Evolutionary conservation across 108 stramenopile genomes (phyloP), one percentile per base, ranked within the genome.

Genomic region (Skeletonema potamos): DNA sequence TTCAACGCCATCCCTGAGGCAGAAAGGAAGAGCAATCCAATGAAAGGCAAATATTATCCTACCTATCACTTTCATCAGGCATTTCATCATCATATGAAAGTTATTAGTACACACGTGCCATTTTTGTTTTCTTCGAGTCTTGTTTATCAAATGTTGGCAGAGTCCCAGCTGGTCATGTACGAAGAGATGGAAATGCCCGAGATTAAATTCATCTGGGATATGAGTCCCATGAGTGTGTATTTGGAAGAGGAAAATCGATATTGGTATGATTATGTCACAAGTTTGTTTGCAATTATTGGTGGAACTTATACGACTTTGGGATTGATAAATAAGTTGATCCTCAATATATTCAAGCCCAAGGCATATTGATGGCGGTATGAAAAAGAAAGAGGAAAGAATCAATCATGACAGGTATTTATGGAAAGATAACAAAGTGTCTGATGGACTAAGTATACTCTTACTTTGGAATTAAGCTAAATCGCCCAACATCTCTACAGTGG

Each of bases 11-110:
- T 91, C 12, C 91, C 92, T 6, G 87, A 88, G 13, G 86, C 92
- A 54, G 91, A 94, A 70, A 84, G 85, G 57, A 86, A 91, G 60
- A 92, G 93, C 70, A 81, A 78, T 66, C 88, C 93, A 32, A 84
- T 98, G 83, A 94, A 99, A 79, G 92, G 84, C 15, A 54, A 70
- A 33, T 44, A 55, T 61, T 99, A 86, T 62, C 37, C 74, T 29
- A 93, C 89, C 0, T 62, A 73, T 33, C 69, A 88, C 34, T 92
- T 84, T 65, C 98, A 99, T 82, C 85, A 89, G 70, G 97, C 97
- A 18, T 91, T 86, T 68, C 97, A 99, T 82, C 98, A 99, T 77
- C 97, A 99, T 85, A 91, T 97, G 68, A 99, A 99, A 83, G 97
- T 99, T n/a, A 95, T 98, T 22, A 93, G 93, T 12, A 96, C 94